These are phyloP conservation scores for Kregervanrija fluxuum DNA, from an alignment of 805 yeast species.

Conservation along the genomic window DNA sequence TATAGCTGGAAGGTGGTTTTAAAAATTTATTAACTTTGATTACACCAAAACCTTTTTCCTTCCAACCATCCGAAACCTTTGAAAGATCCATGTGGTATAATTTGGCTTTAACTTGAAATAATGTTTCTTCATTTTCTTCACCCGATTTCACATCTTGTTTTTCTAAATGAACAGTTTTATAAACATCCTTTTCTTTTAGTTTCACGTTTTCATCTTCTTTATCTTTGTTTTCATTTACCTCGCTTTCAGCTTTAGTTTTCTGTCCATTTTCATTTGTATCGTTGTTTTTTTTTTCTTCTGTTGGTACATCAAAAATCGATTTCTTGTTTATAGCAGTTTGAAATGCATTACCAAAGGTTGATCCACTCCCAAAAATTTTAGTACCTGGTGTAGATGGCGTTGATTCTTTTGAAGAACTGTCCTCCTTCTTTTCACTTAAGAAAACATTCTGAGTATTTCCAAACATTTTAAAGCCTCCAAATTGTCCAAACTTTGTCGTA, in stretches of 20 bases:
- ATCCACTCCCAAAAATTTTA: slow-evolving; percentile 36
- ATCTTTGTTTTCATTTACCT: slow-evolving; percentile 12
- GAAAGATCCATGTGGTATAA: slow-evolving; percentile 67
- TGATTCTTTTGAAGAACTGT: neutral
- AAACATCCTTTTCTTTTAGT: slow-evolving; percentile 26
- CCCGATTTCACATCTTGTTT: slow-evolving; percentile 70
- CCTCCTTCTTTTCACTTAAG: slow-evolving; percentile 16
- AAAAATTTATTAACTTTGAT: slow-evolving; percentile 60
- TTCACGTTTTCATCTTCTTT: slow-evolving; percentile 24
- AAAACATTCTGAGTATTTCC: slow-evolving; percentile 28
- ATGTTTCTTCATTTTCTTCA: slow-evolving; percentile 75
- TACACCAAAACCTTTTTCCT: slow-evolving; percentile 87
- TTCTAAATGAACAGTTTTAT: slow-evolving; percentile 52
- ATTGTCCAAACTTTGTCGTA: slow-evolving; percentile 41
- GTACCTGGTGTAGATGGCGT: neutral
- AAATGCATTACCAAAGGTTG: slow-evolving; percentile 49
- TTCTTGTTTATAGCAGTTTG: slow-evolving; percentile 42
- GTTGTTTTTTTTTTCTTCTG: slow-evolving; percentile 7
- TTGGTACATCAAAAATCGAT: slow-evolving; percentile 45
- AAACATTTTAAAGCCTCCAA: slow-evolving; percentile 31
- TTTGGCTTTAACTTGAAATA: slow-evolving; percentile 68
- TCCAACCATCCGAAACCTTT: slow-evolving; percentile 76
- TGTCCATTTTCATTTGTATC: slow-evolving; percentile 10
- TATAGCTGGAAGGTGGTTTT: slow-evolving; percentile 25
- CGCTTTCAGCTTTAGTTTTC: slow-evolving; percentile 4